Conservation (phyloP, 768 basidiomycete species). For the Trametes meyenii region DNA sequence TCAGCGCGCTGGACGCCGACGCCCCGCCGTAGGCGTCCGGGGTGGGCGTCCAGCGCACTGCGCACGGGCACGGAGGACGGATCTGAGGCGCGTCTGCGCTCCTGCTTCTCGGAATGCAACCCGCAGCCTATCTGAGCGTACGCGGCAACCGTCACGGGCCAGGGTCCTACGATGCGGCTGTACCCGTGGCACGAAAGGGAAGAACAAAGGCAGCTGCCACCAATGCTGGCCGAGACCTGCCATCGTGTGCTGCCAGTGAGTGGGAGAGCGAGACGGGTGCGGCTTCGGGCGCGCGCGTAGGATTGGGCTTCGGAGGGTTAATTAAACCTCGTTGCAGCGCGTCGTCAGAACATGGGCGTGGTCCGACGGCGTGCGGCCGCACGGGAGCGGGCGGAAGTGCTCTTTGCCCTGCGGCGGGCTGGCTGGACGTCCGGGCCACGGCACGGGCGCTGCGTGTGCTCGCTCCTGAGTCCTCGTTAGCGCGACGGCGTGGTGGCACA, state of each 20-base stretch:
- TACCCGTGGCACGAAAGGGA: too few species aligned
- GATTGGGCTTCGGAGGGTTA: conserved; percentile 17
- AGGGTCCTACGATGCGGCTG: not conserved
- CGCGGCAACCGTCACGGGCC: conserved; percentile 1
- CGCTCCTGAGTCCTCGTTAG: not conserved
- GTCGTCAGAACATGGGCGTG: conserved; percentile 14
- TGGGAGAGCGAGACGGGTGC: too few species aligned
- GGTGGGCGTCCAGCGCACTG: not conserved
- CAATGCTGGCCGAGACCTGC: too few species aligned
- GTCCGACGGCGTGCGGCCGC: conserved; percentile 13
- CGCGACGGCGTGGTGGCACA: not conserved
- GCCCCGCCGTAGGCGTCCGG: not conserved
- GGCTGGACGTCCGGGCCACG: not conserved
- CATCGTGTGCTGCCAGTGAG: too few species aligned
- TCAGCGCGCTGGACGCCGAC: not conserved
- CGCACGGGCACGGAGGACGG: not conserved
- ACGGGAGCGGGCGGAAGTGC: not conserved
- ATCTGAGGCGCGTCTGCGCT: not conserved
- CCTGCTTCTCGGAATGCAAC: conserved; percentile 3
- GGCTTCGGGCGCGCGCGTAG: conserved; percentile 2
- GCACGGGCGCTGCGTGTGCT: not conserved
- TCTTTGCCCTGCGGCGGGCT: not conserved
- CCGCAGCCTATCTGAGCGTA: not conserved
- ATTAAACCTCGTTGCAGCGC: conserved; percentile 24
- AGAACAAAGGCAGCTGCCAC: too few species aligned